Base-by-base conservation (phyloP, 2,329 filamentous ascomycete genomes). In the Colletotrichum chrysophilum region DNA sequence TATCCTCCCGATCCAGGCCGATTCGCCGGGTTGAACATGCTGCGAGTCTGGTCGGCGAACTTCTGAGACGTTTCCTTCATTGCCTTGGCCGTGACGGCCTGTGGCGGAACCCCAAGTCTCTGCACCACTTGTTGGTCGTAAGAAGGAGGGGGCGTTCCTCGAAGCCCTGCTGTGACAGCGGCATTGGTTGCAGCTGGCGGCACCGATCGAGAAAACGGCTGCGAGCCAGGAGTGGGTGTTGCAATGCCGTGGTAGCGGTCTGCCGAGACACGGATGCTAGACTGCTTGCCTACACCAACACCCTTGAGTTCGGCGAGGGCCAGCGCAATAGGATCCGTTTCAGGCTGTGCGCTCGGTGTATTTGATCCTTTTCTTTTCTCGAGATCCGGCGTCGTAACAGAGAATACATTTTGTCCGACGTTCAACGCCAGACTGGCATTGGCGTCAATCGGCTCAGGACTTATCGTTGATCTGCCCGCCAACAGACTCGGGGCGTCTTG, bases 11-110 rank as follows among this genome's bases (percentile, higher is more conserved):
- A 86, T 18, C 82, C 82, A 3, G 85, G 83, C 14, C 84, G 83
- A 26, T 81, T 84, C 21, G 69, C 56, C 2, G 81, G 78, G 36
- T 81, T 88, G 83, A 97, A 97, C 87, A 98, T 93, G 80, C 90
- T 95, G 58, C 95, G 91, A 4, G 95, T 95, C 84, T 98, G 94
- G 61, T 93, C 92, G 26, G 94, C 92, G 81, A 96, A 98, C 84
- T 96, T 96, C 80, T 97, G 94, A 0, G 96, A 97, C 5, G 96
- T 95, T 84, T 98, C 95, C 82, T 98, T 95, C 97, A 99, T 99
- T 64, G 97, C 95, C 77, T 94, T 95, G 5, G 95, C 94, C 1
- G 97, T 99, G 76, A 97, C 95, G 2, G 97, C 97, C 3, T 96
- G 96, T 74, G 96, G 94, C 3, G 97, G 97, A 14, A 96, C 94